Base-by-base conservation (phyloP, 2,329 filamentous ascomycete genomes). In the Fusarium sp. region DNA sequence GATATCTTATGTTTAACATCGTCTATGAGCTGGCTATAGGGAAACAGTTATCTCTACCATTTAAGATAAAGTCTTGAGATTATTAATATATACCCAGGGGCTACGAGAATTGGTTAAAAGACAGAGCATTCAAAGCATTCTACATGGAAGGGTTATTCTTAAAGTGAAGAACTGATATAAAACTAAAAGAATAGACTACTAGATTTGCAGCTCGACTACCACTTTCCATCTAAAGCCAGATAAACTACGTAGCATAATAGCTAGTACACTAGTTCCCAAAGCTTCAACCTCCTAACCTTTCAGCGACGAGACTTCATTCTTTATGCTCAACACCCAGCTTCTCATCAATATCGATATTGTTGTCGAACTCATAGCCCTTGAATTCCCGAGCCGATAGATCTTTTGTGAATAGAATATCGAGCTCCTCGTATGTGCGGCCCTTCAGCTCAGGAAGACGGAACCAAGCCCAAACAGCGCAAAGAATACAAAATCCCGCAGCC, bases 401-500 rank as follows among this genome's bases (percentile, higher is more conserved):
- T 22, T 54, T 36, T 3, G 51, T 28, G 14, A 54, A 54, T 7
- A 55, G 28, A 22, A 55, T 41, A 20, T 55, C 53, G 8, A 55
- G 26, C 53, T 55, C 53, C 36, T 55, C 53, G 28, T 55, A 55
- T 10, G 53, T 55, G 22, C 53, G 53, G 8, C 47, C 65, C 39
- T 67, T 67, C 22, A 59, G 14, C 35, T 65, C 65, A 8, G 61
- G 61, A 14, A 68, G 65, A n/a, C 65, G 58, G 30, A 64, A 65
- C 33, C 42, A 68, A 16, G 54, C 41, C 65, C 65, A 68, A 28
- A 51, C 0, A 26, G 66, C 41, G 31, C 61, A 65, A 20, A 67
- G 18, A 4, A 66, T 42, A 4, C 54, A 55, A 6, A 68, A 28
- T 7, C 48, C 65, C 1, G 55, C 61, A 45, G 61, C 48, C 14